Conservation (phyloP, 1,284 basidiomycete genomes). For the Porogramme epimiltina region DNA sequence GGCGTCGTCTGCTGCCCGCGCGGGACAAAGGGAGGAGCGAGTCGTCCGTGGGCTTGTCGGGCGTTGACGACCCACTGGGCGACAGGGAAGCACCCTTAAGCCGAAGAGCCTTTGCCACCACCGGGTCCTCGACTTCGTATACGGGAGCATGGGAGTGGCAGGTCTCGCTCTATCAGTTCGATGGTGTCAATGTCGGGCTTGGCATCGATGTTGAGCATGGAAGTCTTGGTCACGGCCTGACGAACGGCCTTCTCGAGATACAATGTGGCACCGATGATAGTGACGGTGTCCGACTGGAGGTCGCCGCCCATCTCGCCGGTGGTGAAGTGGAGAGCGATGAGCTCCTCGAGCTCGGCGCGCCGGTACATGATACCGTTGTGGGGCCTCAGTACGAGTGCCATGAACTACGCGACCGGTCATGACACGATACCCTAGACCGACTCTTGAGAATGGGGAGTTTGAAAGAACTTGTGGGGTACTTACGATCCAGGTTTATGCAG, state of each 20-base stretch:
- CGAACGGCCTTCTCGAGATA: conserved; percentile 65
- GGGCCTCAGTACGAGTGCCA: conserved; percentile 62
- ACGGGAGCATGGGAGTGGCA: conserved; percentile 80
- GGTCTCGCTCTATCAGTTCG: conserved; percentile 69
- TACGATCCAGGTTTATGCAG: no score
- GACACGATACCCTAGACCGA: conserved; percentile 64
- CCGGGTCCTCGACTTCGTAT: conserved; percentile 67
- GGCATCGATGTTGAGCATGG: conserved; percentile 81
- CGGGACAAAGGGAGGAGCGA: conserved; percentile 19
- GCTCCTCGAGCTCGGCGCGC: conserved; percentile 65
- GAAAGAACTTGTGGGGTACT: conserved; percentile 24
- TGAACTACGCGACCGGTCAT: conserved; percentile 77
- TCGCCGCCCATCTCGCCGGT: conserved; percentile 62
- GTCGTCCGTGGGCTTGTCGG: conserved; percentile 4
- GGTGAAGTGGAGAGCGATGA: conserved; percentile 68
- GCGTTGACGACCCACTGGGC: conserved; percentile 1
- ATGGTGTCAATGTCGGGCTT: conserved; percentile 79
- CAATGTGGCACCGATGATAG: conserved; percentile 76
- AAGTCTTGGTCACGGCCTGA: conserved; percentile 63
- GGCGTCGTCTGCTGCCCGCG: no score
- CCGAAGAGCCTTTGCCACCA: conserved; percentile 10
- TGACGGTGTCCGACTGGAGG: conserved; percentile 70
- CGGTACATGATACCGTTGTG: conserved; percentile 65
- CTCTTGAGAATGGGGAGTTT: not conserved
- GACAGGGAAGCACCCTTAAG: not conserved